Evolutionary conservation across 2,329 filamentous ascomycete species (phyloP).

Genomic region (Pseudogymnoascus sp.): DNA sequence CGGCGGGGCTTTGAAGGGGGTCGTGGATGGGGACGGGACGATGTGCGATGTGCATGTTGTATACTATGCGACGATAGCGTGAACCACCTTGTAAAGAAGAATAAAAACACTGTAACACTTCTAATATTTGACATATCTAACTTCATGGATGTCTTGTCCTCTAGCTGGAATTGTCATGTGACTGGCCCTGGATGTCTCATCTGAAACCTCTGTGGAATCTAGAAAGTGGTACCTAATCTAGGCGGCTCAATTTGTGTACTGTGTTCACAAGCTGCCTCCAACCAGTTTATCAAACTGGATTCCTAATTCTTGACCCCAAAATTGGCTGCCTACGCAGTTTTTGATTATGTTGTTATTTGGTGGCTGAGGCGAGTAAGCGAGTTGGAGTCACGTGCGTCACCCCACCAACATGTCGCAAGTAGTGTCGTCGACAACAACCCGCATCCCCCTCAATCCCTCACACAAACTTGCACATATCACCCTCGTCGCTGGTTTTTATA

Average conservation of each 20-base stretch:
- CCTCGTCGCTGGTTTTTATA: background rate
- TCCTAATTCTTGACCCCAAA: background rate
- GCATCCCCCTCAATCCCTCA: conserved; percentile 8
- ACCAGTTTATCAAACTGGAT: background rate
- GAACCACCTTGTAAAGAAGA: background rate
- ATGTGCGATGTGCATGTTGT: background rate
- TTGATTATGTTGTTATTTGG: background rate
- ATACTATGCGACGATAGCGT: conserved; percentile 1
- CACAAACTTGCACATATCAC: conserved; percentile 7
- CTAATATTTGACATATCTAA: background rate
- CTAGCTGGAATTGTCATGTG: background rate
- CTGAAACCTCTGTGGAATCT: background rate
- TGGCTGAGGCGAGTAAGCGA: conserved; percentile 2
- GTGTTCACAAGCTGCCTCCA: background rate
- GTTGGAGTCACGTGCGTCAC: background rate
- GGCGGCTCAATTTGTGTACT: background rate
- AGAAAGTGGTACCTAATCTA: background rate
- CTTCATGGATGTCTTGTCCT: background rate
- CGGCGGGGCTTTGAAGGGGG: background rate
- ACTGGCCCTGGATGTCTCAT: background rate
- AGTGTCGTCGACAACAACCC: conserved; percentile 7
- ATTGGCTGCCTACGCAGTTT: background rate
- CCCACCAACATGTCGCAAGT: conserved; percentile 6
- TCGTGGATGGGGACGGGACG: background rate
- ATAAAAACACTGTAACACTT: conserved; percentile 3